Conservation (phyloP, 495 filamentous ascomycete species). For the Tuber magnatum region DNA sequence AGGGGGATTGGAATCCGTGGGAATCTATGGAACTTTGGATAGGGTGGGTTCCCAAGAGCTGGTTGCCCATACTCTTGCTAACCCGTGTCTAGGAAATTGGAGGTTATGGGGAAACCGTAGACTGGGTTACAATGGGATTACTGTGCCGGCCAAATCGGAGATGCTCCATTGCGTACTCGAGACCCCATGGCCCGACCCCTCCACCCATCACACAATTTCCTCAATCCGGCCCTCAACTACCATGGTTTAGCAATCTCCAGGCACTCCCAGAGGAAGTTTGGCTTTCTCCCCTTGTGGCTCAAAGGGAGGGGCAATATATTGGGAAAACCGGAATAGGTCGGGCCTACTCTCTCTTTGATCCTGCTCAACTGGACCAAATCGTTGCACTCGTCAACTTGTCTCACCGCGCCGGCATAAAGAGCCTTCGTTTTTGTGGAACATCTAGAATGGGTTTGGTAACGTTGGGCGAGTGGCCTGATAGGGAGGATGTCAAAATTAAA, state of each 20-base stretch:
- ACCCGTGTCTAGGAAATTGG: background rate
- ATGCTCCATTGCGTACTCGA: background rate
- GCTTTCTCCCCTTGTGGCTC: constrained; percentile 20
- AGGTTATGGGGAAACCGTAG: constrained; percentile 12
- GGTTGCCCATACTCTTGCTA: background rate
- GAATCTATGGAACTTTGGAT: constrained; percentile 34
- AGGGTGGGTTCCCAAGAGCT: constrained; percentile 9
- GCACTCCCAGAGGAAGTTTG: constrained; percentile 12
- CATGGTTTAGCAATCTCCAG: constrained; percentile 30
- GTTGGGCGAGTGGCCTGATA: constrained; percentile 38
- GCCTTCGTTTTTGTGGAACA: constrained; percentile 36
- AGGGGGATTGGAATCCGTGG: constrained; percentile 23
- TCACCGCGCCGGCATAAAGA: constrained; percentile 18
- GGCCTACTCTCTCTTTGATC: constrained; percentile 36
- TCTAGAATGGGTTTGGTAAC: constrained; percentile 34
- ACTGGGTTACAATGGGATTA: constrained; percentile 19
- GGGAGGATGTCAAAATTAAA: constrained; percentile 26
- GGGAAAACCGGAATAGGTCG: constrained; percentile 15
- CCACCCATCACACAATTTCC: constrained; percentile 16
- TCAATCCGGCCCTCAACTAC: constrained; percentile 22
- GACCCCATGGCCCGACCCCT: constrained; percentile 5
- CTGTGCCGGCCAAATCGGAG: constrained; percentile 11
- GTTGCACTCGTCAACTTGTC: constrained; percentile 28
- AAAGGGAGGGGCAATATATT: constrained; percentile 23
- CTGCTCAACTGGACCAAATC: constrained; percentile 31